Evolutionary conservation across 2,329 filamentous ascomycete genomes (phyloP).

Genomic region (Aphanoascus verrucosus): DNA sequence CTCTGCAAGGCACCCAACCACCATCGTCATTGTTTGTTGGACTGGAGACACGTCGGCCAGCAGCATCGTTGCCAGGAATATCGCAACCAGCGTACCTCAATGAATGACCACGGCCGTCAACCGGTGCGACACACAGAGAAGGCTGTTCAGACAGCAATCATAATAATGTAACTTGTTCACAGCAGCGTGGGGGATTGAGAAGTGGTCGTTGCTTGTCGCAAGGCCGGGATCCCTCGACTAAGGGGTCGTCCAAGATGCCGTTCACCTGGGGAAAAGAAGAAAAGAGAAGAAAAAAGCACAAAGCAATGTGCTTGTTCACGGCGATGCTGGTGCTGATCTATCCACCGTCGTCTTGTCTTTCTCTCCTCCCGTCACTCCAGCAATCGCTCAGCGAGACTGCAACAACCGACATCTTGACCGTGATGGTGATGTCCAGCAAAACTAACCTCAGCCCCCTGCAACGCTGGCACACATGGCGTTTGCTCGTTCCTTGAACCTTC

Average conservation of each 20-base stretch:
- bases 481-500: neutral
- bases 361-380: neutral
- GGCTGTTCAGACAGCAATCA: too few relatives aligned
- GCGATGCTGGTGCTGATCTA: too few relatives aligned
- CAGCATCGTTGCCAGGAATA: too few relatives aligned
- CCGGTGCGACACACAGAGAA: too few relatives aligned
- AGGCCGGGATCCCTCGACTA: neutral
- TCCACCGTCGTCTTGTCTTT: neutral
- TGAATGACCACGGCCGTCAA: too few relatives aligned
- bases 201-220: neutral
- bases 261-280: too few relatives aligned
- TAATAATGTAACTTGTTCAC: neutral
- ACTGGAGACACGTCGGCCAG: constrained; percentile 6
- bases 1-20: neutral
- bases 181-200: too few relatives aligned
- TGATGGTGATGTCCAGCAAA: too few relatives aligned
- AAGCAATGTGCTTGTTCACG: neutral
- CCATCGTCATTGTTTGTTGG: constrained; percentile 1
- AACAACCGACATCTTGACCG: neutral
- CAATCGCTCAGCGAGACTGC: neutral
- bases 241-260: too few relatives aligned
- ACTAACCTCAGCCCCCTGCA: neutral
- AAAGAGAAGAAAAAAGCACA: too few relatives aligned
- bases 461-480: constrained; percentile 8
- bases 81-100: too few relatives aligned